Percentiles rank a stretch among this genome's conserved stretches.
Evolutionary conservation across 2,329 filamentous ascomycete species (phyloP).

Genomic region (Colletotrichum magnum): DNA sequence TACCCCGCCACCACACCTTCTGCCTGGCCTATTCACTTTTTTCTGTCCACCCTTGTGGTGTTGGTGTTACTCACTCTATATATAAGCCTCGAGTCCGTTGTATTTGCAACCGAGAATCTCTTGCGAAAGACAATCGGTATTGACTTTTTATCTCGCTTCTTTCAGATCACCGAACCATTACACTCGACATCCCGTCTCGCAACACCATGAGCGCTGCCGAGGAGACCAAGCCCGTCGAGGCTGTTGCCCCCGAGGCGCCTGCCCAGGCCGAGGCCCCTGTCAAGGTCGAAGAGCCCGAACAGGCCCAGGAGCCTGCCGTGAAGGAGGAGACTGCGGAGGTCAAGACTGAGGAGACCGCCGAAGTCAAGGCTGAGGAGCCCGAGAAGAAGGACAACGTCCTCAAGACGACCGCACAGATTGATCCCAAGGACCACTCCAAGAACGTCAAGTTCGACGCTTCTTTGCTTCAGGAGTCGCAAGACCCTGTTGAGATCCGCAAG

Average conservation of each 20-base stretch:
- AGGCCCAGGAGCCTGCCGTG: slow-evolving; percentile 45
- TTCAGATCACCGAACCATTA: background rate
- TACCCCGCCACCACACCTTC: slow-evolving; percentile 38
- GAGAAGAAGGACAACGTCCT: slow-evolving; percentile 52
- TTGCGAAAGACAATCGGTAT: background rate
- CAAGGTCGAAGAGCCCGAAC: slow-evolving; percentile 45
- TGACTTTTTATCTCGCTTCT: background rate
- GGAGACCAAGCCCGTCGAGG: slow-evolving; percentile 57
- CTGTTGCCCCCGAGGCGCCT: slow-evolving; percentile 46
- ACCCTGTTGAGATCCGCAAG: slow-evolving; percentile 85
- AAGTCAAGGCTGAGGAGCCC: slow-evolving; percentile 45
- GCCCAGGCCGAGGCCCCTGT: slow-evolving; percentile 42
- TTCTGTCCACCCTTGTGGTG: background rate
- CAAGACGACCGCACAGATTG: slow-evolving; percentile 59
- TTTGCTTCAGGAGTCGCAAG: slow-evolving; percentile 77
- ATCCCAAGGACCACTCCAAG: slow-evolving; percentile 59
- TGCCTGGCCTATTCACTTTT: slow-evolving; percentile 2
- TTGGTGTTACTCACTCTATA: slow-evolving; percentile 10
- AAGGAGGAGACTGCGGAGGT: slow-evolving; percentile 43
- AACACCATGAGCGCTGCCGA: slow-evolving; percentile 57
- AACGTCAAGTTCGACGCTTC: slow-evolving; percentile 82
- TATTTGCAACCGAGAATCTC: background rate
- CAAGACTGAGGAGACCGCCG: slow-evolving; percentile 45
- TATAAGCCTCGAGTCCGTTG: background rate
- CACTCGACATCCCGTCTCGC: slow-evolving; percentile 4